These are phyloP conservation scores for Syzygium aromaticum DNA, from an alignment of 345 rosid genomes.

Conservation along the genomic window DNA sequence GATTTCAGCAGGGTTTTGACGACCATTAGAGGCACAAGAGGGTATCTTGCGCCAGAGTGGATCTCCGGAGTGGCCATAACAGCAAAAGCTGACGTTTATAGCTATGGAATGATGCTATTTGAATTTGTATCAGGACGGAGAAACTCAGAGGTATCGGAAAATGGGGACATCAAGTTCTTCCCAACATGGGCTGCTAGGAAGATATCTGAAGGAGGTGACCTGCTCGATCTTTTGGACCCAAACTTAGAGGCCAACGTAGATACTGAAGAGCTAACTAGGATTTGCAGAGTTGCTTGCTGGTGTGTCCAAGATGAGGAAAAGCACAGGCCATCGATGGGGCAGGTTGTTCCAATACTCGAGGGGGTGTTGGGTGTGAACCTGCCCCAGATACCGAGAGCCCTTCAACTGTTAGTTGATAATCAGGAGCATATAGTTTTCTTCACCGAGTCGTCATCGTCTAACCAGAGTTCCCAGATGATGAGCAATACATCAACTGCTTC, in stretches of 20 bases:
- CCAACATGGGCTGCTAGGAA: slow-evolving; percentile 47
- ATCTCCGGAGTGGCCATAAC: slow-evolving; percentile 76
- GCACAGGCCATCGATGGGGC: slow-evolving; percentile 71
- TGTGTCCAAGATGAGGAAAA: slow-evolving; percentile 75
- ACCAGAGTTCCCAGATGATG: slow-evolving; percentile 20
- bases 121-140: slow-evolving; percentile 69
- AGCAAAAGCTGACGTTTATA: slow-evolving; percentile 78
- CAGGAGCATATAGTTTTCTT: slow-evolving; percentile 32
- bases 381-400: slow-evolving; percentile 57
- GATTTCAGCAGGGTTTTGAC: slow-evolving; percentile 83
- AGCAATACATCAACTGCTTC: slow-evolving; percentile 15
- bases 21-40: slow-evolving; percentile 85
- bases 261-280: slow-evolving; percentile 40
- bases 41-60: slow-evolving; percentile 93
- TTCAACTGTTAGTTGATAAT: slow-evolving; percentile 30
- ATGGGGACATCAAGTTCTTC: slow-evolving; percentile 37
- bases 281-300: slow-evolving; percentile 75
- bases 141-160: slow-evolving; percentile 46
- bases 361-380: slow-evolving; percentile 45
- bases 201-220: slow-evolving; percentile 31
- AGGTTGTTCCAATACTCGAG: slow-evolving; percentile 76
- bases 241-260: slow-evolving; percentile 28
- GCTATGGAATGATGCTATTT: slow-evolving; percentile 85
- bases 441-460: slow-evolving; percentile 29
- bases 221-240: slow-evolving; percentile 37